Conservation (phyloP, 129 eudicot species). For the Flaveria trinervia region DNA sequence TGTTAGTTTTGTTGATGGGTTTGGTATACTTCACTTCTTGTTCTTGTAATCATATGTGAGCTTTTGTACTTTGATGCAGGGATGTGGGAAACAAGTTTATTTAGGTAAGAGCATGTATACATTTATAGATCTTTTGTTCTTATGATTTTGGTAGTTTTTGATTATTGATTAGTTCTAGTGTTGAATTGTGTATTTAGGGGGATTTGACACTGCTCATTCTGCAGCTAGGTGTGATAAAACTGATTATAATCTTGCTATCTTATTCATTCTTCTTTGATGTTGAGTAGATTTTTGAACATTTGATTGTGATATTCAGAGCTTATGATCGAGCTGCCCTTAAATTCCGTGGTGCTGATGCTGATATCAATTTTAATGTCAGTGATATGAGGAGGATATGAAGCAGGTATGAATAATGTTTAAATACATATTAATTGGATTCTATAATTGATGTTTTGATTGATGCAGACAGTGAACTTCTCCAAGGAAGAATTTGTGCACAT, state of each 20-base stretch:
- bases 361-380: slow-evolving; percentile 53
- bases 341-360: slow-evolving; percentile 71
- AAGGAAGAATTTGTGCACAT: slow-evolving; percentile 87
- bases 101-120: slow-evolving; percentile 50
- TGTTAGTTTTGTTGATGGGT: background rate
- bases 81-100: slow-evolving; percentile 89
- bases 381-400: slow-evolving; percentile 67
- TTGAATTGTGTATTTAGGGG: slow-evolving; percentile 45
- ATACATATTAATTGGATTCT: background rate
- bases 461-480: slow-evolving; percentile 59
- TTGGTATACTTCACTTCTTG: background rate
- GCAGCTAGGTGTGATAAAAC: slow-evolving; percentile 62
- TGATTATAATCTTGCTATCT: background rate
- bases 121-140: background rate
- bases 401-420: slow-evolving; percentile 40
- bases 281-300: slow-evolving; percentile 10
- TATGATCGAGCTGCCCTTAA: slow-evolving; percentile 76
- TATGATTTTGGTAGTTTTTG: slow-evolving; percentile 24
- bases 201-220: slow-evolving; percentile 90
- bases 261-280: background rate
- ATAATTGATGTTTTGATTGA: slow-evolving; percentile 8
- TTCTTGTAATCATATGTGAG: slow-evolving; percentile 7
- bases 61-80: slow-evolving; percentile 49
- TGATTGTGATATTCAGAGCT: slow-evolving; percentile 43
- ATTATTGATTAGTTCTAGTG: slow-evolving; percentile 26